Conservation (phyloP, 805 yeast species). For the Metschnikowia aberdeeniae region DNA sequence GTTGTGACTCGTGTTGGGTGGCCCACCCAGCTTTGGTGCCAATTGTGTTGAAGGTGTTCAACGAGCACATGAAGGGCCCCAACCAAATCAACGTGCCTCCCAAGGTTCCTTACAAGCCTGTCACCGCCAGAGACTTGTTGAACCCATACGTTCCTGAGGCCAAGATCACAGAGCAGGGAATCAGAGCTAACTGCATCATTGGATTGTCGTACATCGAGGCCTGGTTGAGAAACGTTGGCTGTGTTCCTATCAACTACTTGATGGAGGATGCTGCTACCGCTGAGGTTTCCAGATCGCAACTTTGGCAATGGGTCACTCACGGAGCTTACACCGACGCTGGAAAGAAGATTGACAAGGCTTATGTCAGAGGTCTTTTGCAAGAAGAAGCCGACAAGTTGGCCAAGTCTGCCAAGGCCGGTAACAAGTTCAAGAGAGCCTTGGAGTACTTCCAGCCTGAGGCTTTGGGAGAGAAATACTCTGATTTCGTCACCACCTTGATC, state of each 20-base stretch:
- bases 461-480: conserved; percentile 66
- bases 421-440: conserved; percentile 67
- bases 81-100: conserved; percentile 64
- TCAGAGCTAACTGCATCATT: conserved; percentile 66
- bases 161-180: conserved; percentile 65
- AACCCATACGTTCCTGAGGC: conserved; percentile 62
- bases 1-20: conserved; percentile 89
- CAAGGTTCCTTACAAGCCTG: conserved; percentile 46
- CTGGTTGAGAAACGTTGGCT: conserved; percentile 79
- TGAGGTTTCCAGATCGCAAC: conserved; percentile 78
- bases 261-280: conserved; percentile 94
- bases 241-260: conserved; percentile 79
- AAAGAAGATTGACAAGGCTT: conserved; percentile 53
- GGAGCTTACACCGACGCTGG: conserved; percentile 59
- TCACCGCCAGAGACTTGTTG: conserved; percentile 55
- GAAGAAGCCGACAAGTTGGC: conserved; percentile 57
- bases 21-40: conserved; percentile 82
- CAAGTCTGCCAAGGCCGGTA: conserved; percentile 48
- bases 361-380: conserved; percentile 52
- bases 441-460: conserved; percentile 70
- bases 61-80: conserved; percentile 76
- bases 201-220: conserved; percentile 82
- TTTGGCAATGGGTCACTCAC: conserved; percentile 81
- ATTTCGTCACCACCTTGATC: conserved; percentile 71
- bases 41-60: conserved; percentile 67